These are phyloP conservation scores for Xylaria palmicola DNA, from an alignment of 495 filamentous ascomycete species.

Conservation along the genomic window DNA sequence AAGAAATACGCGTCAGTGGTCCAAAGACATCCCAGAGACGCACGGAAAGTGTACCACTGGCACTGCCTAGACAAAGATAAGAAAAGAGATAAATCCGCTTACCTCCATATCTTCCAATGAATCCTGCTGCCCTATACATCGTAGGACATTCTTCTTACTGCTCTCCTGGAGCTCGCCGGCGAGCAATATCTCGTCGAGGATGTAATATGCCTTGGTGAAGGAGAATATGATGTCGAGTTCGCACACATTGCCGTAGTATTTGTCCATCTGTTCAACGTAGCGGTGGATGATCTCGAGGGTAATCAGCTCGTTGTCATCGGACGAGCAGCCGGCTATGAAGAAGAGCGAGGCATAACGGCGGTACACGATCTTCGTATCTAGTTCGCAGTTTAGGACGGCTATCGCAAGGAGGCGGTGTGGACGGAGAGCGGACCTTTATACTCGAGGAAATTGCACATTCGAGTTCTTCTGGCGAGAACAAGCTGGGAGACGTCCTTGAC, in stretches of 20 bases:
- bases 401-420: neutral
- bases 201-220: slow-evolving; percentile 99
- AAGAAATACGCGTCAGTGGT: slow-evolving; percentile 55
- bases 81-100: slow-evolving; percentile 43
- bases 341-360: slow-evolving; percentile 98
- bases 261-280: slow-evolving; percentile 99
- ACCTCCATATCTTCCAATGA: slow-evolving; percentile 98
- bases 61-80: neutral
- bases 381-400: slow-evolving; percentile 17
- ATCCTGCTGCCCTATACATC: slow-evolving; percentile 93
- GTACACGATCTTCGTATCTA: slow-evolving; percentile 97
- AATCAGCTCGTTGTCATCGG: slow-evolving; percentile 96
- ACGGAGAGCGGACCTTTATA: slow-evolving; percentile 73
- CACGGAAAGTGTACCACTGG: neutral
- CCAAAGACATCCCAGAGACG: slow-evolving; percentile 27
- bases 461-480: slow-evolving; percentile 88
- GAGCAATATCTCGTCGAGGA: slow-evolving; percentile 92
- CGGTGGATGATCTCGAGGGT: slow-evolving; percentile 97
- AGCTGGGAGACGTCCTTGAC: slow-evolving; percentile 99
- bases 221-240: slow-evolving; percentile 99
- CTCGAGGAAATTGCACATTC: slow-evolving; percentile 99
- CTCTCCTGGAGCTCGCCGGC: slow-evolving; percentile 98
- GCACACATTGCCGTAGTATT: slow-evolving; percentile 99
- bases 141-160: slow-evolving; percentile 96
- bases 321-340: slow-evolving; percentile 95